Evolutionary conservation across 169 alveolate genomes (phyloP).

Genomic region (Plasmodium berghei): DNA sequence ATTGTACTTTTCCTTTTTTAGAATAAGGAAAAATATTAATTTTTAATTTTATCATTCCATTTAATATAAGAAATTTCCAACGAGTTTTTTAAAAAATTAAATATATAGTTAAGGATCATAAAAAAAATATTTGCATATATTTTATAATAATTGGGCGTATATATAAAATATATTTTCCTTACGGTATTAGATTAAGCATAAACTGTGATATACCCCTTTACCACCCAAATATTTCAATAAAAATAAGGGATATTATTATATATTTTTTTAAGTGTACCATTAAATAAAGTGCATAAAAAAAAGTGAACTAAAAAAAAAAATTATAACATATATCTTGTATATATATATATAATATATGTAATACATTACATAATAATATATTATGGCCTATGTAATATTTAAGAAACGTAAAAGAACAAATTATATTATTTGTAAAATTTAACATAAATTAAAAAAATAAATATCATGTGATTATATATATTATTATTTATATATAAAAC

Average conservation of each 20-base stretch:
- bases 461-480: not conserved
- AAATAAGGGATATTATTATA: no score
- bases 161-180: no score
- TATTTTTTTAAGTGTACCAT: not conserved
- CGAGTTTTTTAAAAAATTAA: no score
- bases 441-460: not conserved
- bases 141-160: no score
- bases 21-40: no score
- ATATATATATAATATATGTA: not conserved
- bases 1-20: no score
- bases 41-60: no score
- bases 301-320: not conserved
- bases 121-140: no score
- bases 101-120: no score
- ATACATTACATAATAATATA: not conserved
- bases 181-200: no score
- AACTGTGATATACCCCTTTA: not conserved
- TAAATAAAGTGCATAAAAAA: constrained; percentile 6
- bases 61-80: no score
- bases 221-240: not conserved
- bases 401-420: not conserved
- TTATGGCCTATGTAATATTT: no score
- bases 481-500: not conserved
- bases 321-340: not conserved
- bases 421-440: not conserved